A percentile compares a stretch with the other conserved stretches of the same genome.
phyloP scores from a whole-genome alignment of 345 rosid species.

The Eutrema heterophyllum region DNA sequence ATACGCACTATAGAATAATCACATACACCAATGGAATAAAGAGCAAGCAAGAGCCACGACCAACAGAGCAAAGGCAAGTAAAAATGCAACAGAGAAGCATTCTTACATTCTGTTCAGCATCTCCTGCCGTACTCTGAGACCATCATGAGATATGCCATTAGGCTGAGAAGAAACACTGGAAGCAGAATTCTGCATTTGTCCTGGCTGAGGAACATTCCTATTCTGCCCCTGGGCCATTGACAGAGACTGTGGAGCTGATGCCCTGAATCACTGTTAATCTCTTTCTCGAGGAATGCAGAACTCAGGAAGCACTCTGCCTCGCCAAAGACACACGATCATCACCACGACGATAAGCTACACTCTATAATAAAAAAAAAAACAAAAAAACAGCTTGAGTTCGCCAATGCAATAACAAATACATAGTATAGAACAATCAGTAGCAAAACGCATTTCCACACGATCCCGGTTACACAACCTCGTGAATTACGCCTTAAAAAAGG shows the following conservation, averaged over 20 bases:
- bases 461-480: background rate
- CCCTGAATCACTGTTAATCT: background rate
- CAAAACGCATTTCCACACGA: background rate
- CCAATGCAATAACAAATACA: background rate
- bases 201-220: slow-evolving; percentile 44
- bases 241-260: slow-evolving; percentile 39
- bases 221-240: slow-evolving; percentile 52
- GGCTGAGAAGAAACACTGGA: slow-evolving; percentile 25
- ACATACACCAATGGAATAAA: background rate
- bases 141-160: slow-evolving; percentile 35
- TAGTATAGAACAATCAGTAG: background rate
- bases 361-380: background rate
- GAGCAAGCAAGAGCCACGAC: background rate
- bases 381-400: background rate
- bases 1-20: background rate
- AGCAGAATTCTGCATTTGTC: slow-evolving; percentile 52
- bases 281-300: background rate
- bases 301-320: background rate
- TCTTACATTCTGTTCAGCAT: slow-evolving; percentile 58
- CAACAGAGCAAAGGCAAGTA: background rate
- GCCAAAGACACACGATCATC: slow-evolving; percentile 9
- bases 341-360: slow-evolving; percentile 5
- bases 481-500: background rate
- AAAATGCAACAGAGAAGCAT: slow-evolving; percentile 4
- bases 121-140: slow-evolving; percentile 33